Evolutionary conservation across 139 green algal species (phyloP), one percentile per base, ranked within the genome.

Genomic region (Desmodesmus armatus): DNA sequence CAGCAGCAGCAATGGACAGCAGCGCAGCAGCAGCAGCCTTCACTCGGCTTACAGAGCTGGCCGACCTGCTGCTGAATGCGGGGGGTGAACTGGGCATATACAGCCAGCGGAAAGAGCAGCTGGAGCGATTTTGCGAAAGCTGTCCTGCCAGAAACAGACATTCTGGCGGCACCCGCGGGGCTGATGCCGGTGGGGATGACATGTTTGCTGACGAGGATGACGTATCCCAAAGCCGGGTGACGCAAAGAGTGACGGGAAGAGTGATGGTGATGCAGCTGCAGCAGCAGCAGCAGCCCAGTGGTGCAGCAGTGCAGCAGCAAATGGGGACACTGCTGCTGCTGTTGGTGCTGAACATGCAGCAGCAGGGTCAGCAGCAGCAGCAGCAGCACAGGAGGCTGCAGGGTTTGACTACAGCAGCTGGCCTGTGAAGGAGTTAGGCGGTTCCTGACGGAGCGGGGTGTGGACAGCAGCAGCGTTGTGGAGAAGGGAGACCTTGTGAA

Each of bases 361-460:
- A 39, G 39, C 78, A 84, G n/a, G 58, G 17, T 66, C 58, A 33
- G 78, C 49, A 55, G 37, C 37, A 39, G 35, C 49, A 71, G 65
- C 51, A 84, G 78, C 77, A 83, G 53, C 53, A 31, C 27, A n/a
- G 3, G 65, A 29, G 11, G 79, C 65, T 1, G 67, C 39, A 29
- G 37, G 67, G n/a, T 85, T 86, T 21, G 93, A 96, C 53, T 96
- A 94, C 63, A 43, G 13, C 27, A 79, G 39, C 31, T 96, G 94
- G 94, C 93, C 94, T 0, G 81, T 97, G 15, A 96, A 95, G 83
- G 93, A 97, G 90, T 89, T 97, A 85, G 89, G 60, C 85, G 92
- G 0, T 93, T 94, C 44, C 85, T 95, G 44, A 73, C 77, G 43
- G 92, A 94, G 69, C 43, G 87, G 6, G 90, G 93, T 0, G 25